These are phyloP conservation scores for Metarhizium brunneum DNA, from an alignment of 2,329 filamentous ascomycete genomes.

Conservation along the genomic window DNA sequence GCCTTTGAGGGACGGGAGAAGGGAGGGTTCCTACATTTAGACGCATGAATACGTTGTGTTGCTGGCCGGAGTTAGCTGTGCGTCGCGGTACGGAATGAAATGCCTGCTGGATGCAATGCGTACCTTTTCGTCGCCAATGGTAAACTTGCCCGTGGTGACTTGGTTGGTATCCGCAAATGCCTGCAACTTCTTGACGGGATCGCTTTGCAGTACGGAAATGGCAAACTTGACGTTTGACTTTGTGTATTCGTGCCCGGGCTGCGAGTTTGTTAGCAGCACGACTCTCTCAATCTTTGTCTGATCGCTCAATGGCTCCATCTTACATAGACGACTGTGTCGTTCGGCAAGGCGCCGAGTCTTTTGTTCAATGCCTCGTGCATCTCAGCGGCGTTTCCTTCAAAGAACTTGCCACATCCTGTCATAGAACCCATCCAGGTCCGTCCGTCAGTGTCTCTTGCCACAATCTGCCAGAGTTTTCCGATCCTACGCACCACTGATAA, in stretches of 20 bases:
- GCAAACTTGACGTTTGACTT: constrained; percentile 90
- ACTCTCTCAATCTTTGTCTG: not conserved
- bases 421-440: not conserved
- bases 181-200: constrained; percentile 67
- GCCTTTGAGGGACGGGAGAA: not conserved
- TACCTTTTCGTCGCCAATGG: constrained; percentile 95
- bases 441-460: not conserved
- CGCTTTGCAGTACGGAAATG: constrained; percentile 63
- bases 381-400: constrained; percentile 79
- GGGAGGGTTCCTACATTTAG: constrained; percentile 49
- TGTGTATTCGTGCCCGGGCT: constrained; percentile 98
- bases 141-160: constrained; percentile 92
- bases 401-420: constrained; percentile 85
- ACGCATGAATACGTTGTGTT: constrained; percentile 96
- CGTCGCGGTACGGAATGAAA: not conserved
- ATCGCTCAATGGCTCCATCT: constrained; percentile 20
- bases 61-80: constrained; percentile 31
- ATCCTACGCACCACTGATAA: constrained; percentile 65
- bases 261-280: not conserved
- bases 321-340: constrained; percentile 88
- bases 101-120: constrained; percentile 4
- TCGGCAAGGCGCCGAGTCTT: constrained; percentile 68
- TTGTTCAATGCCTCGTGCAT: constrained; percentile 93
- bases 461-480: not conserved
- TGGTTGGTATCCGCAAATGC: constrained; percentile 69